phyloP scores from a whole-genome alignment of 2,329 filamentous ascomycete species.

The Pyricularia pennisetigena region DNA sequence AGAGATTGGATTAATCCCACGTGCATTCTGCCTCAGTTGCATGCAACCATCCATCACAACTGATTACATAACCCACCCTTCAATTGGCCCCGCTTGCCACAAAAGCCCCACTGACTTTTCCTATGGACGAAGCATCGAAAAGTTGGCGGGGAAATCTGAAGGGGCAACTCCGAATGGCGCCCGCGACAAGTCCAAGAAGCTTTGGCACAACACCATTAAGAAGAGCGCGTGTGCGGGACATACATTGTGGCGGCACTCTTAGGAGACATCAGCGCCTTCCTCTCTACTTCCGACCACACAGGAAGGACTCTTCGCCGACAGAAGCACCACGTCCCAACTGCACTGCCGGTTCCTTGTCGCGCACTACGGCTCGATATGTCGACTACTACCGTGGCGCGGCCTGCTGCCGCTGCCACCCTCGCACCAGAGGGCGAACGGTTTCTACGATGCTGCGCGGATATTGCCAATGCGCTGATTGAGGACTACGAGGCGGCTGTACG shows the following conservation, averaged over 20 bases:
- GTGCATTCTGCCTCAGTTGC: too few relatives aligned
- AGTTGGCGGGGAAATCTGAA: slow-evolving; percentile 5
- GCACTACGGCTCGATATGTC: background rate
- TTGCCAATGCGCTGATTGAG: slow-evolving; percentile 87
- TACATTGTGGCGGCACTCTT: background rate
- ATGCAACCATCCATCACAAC: too few relatives aligned
- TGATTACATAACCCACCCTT: background rate
- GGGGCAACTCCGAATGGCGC: slow-evolving; percentile 5
- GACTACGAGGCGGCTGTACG: slow-evolving; percentile 71
- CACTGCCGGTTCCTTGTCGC: background rate
- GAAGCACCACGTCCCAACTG: background rate
- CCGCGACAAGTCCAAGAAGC: background rate
- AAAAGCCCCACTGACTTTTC: background rate
- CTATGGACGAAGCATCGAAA: background rate
- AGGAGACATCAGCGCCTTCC: background rate
- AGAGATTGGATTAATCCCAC: background rate
- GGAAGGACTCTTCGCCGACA: background rate
- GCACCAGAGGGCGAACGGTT: slow-evolving; percentile 91
- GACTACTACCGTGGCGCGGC: slow-evolving; percentile 17
- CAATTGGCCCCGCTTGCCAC: background rate
- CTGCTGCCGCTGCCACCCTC: slow-evolving; percentile 49
- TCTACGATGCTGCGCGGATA: slow-evolving; percentile 88
- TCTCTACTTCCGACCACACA: background rate
- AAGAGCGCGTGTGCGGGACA: background rate
- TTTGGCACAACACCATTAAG: too few relatives aligned